A percentile compares a stretch with the other conserved stretches of the same genome.
These are phyloP conservation scores for Sutorius australiensis DNA, from an alignment of 768 basidiomycete genomes.

Conservation along the genomic window DNA sequence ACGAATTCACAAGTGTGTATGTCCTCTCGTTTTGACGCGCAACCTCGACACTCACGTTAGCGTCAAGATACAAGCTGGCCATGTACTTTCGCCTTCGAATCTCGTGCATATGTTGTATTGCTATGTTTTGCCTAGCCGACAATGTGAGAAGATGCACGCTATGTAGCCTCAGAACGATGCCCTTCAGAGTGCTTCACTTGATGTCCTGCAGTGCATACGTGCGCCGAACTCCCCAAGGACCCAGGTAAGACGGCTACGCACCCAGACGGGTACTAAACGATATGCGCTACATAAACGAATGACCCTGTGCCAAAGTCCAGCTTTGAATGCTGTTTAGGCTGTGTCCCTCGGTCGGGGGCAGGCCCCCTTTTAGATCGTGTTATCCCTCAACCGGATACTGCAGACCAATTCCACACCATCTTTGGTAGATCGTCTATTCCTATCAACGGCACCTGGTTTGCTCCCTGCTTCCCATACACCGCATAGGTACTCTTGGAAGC, in stretches of 20 bases:
- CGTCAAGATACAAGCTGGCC: not conserved
- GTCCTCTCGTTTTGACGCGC: not conserved
- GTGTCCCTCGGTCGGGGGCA: not conserved
- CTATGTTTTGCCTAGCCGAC: not conserved
- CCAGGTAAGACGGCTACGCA: not conserved
- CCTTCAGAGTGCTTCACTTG: not conserved
- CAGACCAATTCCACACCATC: conserved; percentile 22
- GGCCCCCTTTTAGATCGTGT: not conserved
- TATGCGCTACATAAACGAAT: too few relatives aligned
- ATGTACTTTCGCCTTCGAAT: not conserved
- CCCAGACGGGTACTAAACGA: not conserved
- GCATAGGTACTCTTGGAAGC: conserved; percentile 4
- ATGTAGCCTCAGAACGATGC: too few relatives aligned
- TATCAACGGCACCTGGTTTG: conserved; percentile 3
- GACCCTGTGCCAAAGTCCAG: not conserved
- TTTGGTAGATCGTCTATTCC: conserved; percentile 17
- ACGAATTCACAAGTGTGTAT: not conserved
- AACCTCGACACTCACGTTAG: not conserved
- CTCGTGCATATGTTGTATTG: not conserved
- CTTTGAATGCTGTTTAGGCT: not conserved
- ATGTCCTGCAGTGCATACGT: not conserved
- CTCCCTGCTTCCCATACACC: conserved; percentile 13
- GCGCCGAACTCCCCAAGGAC: too few relatives aligned
- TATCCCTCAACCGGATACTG: not conserved
- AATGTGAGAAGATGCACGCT: not conserved